phyloP scores from a whole-genome alignment of 495 filamentous ascomycete species.

The Clavariopsis aquatica region DNA sequence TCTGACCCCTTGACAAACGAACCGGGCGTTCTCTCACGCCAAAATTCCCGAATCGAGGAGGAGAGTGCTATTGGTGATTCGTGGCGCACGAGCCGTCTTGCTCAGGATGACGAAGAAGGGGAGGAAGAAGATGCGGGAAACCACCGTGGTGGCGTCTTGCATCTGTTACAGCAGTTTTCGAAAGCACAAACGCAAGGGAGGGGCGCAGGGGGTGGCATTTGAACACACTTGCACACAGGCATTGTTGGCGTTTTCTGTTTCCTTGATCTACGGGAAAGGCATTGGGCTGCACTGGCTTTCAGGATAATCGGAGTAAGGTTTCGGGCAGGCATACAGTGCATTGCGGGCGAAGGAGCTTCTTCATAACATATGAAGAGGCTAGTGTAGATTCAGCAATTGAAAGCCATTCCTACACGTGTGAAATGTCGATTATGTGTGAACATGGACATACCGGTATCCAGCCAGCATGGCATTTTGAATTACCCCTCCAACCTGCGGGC shows the following conservation, averaged over 20 bases:
- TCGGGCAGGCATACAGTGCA: background rate
- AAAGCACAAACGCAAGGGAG: constrained; percentile 73
- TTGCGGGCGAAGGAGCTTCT: background rate
- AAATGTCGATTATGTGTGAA: too few relatives aligned
- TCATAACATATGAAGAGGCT: background rate
- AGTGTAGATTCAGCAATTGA: background rate
- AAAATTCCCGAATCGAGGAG: constrained; percentile 45
- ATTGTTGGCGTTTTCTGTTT: background rate
- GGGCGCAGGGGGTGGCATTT: constrained; percentile 37
- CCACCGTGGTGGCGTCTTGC: constrained; percentile 63
- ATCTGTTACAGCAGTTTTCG: constrained; percentile 87
- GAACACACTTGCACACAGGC: constrained; percentile 1
- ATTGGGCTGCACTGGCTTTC: background rate
- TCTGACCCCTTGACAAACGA: constrained; percentile 40
- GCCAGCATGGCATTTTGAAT: too few relatives aligned
- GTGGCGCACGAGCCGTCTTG: constrained; percentile 60
- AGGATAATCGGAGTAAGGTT: background rate
- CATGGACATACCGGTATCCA: too few relatives aligned
- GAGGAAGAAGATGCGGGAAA: constrained; percentile 51
- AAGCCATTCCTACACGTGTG: too few relatives aligned
- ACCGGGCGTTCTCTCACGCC: constrained; percentile 47
- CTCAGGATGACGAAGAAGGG: constrained; percentile 50
- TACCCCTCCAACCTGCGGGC: too few relatives aligned
- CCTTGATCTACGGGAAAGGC: background rate
- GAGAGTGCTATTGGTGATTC: constrained; percentile 65